Percentiles rank a stretch among this genome's conserved stretches.
These are phyloP conservation scores for Hypomontagnella monticulosa DNA, from an alignment of 495 filamentous ascomycete genomes.

Conservation along the genomic window DNA sequence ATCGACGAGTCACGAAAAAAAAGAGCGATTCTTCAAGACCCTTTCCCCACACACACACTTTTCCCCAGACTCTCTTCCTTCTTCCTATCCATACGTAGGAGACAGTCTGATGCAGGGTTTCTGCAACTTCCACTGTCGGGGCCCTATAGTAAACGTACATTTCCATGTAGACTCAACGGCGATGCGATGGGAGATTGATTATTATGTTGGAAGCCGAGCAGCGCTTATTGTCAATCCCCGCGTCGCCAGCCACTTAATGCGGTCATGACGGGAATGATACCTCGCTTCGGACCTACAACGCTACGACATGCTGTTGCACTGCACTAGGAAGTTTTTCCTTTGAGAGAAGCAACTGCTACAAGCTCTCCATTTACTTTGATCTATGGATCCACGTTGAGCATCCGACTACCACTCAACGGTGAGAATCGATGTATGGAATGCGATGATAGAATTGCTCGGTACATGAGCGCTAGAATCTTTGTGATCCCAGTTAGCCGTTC, in stretches of 20 bases:
- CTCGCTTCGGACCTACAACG: conserved; percentile 35
- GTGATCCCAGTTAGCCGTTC: background rate
- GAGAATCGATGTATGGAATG: conserved; percentile 16
- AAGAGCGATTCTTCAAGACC: conserved; percentile 31
- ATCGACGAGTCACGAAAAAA: conserved; percentile 23
- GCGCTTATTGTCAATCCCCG: conserved; percentile 31
- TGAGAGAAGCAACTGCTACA: conserved; percentile 11
- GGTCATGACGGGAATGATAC: conserved; percentile 35
- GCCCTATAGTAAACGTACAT: background rate
- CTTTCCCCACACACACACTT: conserved; percentile 32
- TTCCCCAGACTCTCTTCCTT: conserved; percentile 32
- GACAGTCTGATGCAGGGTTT: conserved; percentile 29
- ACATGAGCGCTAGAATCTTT: background rate
- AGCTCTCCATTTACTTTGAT: conserved; percentile 21
- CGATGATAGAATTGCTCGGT: conserved; percentile 10
- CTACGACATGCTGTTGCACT: conserved; percentile 31
- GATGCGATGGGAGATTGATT: conserved; percentile 19
- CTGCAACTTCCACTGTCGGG: conserved; percentile 32
- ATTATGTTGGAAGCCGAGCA: conserved; percentile 23
- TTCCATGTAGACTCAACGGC: background rate
- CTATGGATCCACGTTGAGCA: conserved; percentile 37
- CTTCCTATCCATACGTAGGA: conserved; percentile 16
- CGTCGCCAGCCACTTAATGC: conserved; percentile 27
- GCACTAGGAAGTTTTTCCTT: conserved; percentile 30
- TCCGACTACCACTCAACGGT: conserved; percentile 15